A percentile compares a stretch with the other conserved stretches of the same genome.
These are phyloP conservation scores for Dianthus caryophyllus DNA, from an alignment of 148 eudicot genomes.

Conservation along the genomic window DNA sequence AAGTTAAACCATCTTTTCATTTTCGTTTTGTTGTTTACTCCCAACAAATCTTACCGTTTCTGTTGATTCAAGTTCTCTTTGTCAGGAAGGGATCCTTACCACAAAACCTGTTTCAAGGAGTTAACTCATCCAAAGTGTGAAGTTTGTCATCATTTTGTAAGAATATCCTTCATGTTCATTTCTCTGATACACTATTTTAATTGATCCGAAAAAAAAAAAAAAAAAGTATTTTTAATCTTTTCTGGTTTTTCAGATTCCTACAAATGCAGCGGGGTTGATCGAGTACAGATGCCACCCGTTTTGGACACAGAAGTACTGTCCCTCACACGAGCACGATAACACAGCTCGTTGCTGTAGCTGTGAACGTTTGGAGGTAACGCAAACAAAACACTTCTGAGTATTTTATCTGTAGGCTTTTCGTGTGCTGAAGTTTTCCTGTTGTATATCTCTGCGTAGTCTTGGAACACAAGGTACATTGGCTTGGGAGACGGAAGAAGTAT, in stretches of 20 bases:
- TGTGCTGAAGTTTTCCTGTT: slow-evolving; percentile 10
- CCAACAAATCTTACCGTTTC: slow-evolving; percentile 42
- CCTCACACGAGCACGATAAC: slow-evolving; percentile 81
- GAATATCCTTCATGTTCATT: slow-evolving; percentile 26
- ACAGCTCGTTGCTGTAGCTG: slow-evolving; percentile 97
- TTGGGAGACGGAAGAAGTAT: slow-evolving; percentile 86
- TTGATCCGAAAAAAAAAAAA: too few species aligned
- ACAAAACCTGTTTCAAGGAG: slow-evolving; percentile 86
- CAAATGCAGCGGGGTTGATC: slow-evolving; percentile 80
- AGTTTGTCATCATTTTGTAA: slow-evolving; percentile 92
- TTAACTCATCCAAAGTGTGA: slow-evolving; percentile 88
- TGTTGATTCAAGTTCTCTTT: slow-evolving; percentile 89
- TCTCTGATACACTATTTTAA: not conserved
- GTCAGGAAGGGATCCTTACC: slow-evolving; percentile 91
- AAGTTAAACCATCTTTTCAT: too few species aligned
- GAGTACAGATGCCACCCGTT: slow-evolving; percentile 98
- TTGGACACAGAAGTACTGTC: slow-evolving; percentile 97
- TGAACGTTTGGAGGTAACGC: slow-evolving; percentile 91
- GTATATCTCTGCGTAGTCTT: slow-evolving; percentile 39
- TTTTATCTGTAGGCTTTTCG: not conserved
- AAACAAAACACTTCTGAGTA: not conserved
- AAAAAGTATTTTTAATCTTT: not conserved
- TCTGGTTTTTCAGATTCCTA: slow-evolving; percentile 62
- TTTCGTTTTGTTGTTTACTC: not conserved
- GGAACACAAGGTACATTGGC: slow-evolving; percentile 65